Conservation (phyloP, 2,329 filamentous ascomycete species). For the Neonectria magnoliae region DNA sequence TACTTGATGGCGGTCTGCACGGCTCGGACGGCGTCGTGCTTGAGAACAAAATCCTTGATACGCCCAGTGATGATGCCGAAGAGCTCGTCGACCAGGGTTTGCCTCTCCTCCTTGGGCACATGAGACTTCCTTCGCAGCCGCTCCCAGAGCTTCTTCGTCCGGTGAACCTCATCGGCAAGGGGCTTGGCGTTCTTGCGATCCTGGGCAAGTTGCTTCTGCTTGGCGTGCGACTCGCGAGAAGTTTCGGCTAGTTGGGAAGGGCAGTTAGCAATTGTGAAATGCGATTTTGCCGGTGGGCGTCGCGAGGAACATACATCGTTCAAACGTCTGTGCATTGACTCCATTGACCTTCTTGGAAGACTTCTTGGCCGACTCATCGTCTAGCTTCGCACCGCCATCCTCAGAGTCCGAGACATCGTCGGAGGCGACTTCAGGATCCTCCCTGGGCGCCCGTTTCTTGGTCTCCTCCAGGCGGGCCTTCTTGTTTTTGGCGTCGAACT, state of each 20-base stretch:
- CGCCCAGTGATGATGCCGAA: slow-evolving; percentile 91
- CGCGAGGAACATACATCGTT: slow-evolving; percentile 52
- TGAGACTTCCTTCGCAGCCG: slow-evolving; percentile 91
- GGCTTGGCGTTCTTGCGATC: slow-evolving; percentile 95
- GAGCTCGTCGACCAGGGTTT: slow-evolving; percentile 86
- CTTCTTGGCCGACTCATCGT: slow-evolving; percentile 51
- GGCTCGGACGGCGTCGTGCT: slow-evolving; percentile 96
- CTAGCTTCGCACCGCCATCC: slow-evolving; percentile 62
- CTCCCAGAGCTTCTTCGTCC: slow-evolving; percentile 98
- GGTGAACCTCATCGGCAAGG: slow-evolving; percentile 86
- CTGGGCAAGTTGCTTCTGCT: slow-evolving; percentile 87
- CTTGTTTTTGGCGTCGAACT: slow-evolving; percentile 56
- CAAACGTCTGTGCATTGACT: slow-evolving; percentile 51
- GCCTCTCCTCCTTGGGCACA: slow-evolving; percentile 87
- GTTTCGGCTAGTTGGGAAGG: slow-evolving; percentile 60
- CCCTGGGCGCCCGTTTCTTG: slow-evolving; percentile 50
- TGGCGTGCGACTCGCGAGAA: slow-evolving; percentile 88
- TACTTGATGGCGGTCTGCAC: slow-evolving; percentile 98
- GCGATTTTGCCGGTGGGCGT: background rate
- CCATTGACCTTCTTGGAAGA: slow-evolving; percentile 45
- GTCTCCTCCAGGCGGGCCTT: slow-evolving; percentile 59
- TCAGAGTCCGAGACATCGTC: slow-evolving; percentile 61
- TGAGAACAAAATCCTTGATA: slow-evolving; percentile 96
- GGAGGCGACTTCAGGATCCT: slow-evolving; percentile 55
- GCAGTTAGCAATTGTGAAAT: slow-evolving; percentile 22